phyloP scores from a whole-genome alignment of 257 asterid genomes.

The Buddleja alternifolia region DNA sequence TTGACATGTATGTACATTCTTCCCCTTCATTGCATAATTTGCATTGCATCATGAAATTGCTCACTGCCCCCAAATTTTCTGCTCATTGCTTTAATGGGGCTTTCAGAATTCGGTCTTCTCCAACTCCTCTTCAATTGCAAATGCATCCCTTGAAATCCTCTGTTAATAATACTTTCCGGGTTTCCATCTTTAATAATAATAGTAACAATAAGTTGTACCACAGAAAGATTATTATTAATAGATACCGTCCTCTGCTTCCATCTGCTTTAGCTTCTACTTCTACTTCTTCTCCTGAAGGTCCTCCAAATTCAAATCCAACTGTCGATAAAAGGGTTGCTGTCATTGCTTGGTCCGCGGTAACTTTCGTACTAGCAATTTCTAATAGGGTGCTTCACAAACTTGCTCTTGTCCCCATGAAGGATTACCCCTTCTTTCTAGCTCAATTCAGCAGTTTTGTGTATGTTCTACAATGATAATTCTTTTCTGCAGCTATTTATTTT shows the following conservation, averaged over 20 bases:
- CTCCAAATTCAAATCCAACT: slow-evolving; percentile 16
- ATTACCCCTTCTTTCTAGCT: slow-evolving; percentile 75
- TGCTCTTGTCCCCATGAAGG: slow-evolving; percentile 83
- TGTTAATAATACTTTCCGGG: neutral
- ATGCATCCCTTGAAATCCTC: slow-evolving; percentile 7
- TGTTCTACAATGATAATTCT: neutral
- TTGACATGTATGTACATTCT: neutral
- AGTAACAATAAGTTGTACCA: neutral
- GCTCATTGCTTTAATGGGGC: slow-evolving; percentile 4
- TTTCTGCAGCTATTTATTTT: slow-evolving; percentile 6
- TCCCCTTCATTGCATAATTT: no score
- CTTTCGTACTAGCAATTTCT: slow-evolving; percentile 49
- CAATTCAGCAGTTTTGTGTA: slow-evolving; percentile 72
- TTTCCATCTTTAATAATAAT: no score
- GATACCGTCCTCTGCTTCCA: slow-evolving; percentile 19
- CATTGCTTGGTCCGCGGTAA: slow-evolving; percentile 46
- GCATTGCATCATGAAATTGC: slow-evolving; percentile 28
- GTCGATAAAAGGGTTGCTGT: slow-evolving; percentile 29
- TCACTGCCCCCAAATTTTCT: slow-evolving; percentile 24
- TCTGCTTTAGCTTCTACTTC: slow-evolving; percentile 26
- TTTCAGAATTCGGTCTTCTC: neutral
- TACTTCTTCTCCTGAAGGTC: slow-evolving; percentile 17
- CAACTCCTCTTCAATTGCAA: slow-evolving; percentile 3
- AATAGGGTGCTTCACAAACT: slow-evolving; percentile 79
- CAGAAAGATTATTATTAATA: neutral